Base-by-base conservation (phyloP, 1,284 basidiomycete species). In the Coniophora puteana region DNA sequence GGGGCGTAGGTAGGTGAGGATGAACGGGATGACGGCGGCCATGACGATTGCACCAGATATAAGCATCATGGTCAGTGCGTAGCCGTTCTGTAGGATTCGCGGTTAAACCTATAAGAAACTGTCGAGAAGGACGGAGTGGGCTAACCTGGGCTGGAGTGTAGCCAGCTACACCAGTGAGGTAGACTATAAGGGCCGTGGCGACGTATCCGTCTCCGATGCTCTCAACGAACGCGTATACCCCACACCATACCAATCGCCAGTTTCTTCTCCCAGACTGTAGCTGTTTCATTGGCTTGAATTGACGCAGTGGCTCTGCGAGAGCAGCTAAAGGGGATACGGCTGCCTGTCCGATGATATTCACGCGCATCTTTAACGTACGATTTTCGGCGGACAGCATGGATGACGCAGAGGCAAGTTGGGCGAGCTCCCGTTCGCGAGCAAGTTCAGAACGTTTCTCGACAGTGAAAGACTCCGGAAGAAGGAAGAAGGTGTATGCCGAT, bases 401-500 rank as follows among this genome's bases (percentile, higher is more conserved):
- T n/a, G n/a, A n/a, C n/a, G n/a, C n/a, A n/a, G n/a, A n/a, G 3
- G 4, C 13, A n/a, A 43, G 34, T 14, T 32, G 8, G 17, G 46
- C 50, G 2, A 14, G 24, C 22, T 24, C 41, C 6, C 25, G 38
- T 32, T 50, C 32, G 24, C 25, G 33, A 4, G 40, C 46, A 4
- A 62, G 44, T n/a, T 45, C 51, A 3, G 51, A 45, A 30, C 56
- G 51, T 31, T 57, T 62, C 23, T 56, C 51, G 25, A 51, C 40
- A 0, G 58, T 43, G 24, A 64, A 57, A 4, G 63, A 58, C 41
- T 67, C 62, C 4, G 65, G 62, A 0, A 65, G 40, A 20, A 59
- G 18, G 12, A 45, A 40, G 8, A 38, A 3, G 2, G 54, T 42
- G 26, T 65, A 65, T 11, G 52, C n/a, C 22, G 53, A 47, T 10